These are phyloP conservation scores for Ceratobasidium sp. DNA, from an alignment of 1,284 basidiomycete species.

Conservation along the genomic window DNA sequence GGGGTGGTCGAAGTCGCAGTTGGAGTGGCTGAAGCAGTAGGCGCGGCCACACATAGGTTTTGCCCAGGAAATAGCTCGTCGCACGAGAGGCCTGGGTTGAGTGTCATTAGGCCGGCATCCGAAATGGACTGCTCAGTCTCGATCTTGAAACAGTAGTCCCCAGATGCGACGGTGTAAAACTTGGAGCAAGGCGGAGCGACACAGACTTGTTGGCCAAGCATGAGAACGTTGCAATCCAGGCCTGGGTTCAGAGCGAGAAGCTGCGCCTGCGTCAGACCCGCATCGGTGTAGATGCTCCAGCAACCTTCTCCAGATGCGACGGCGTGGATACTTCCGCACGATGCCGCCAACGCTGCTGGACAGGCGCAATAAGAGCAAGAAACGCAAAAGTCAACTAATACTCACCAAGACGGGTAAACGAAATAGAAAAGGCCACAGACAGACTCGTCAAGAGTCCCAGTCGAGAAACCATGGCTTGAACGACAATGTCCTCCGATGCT, in stretches of 20 bases:
- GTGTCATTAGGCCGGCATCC: background rate
- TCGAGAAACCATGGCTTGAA: too few relatives aligned
- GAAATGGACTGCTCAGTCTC: slow-evolving; percentile 21
- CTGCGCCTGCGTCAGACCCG: slow-evolving; percentile 28
- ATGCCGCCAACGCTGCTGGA: background rate
- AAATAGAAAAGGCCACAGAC: too few relatives aligned
- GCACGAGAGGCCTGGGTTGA: slow-evolving; percentile 30
- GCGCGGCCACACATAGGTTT: slow-evolving; percentile 29
- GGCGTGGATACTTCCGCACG: slow-evolving; percentile 12
- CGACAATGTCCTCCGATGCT: too few relatives aligned
- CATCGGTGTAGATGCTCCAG: slow-evolving; percentile 35
- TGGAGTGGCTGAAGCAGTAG: background rate
- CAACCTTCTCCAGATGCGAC: slow-evolving; percentile 35
- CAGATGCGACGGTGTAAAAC: slow-evolving; percentile 24
- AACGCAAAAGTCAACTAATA: background rate
- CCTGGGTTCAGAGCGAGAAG: slow-evolving; percentile 26
- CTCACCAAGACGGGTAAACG: too few relatives aligned
- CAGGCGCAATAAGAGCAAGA: background rate
- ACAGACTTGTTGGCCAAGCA: slow-evolving; percentile 23
- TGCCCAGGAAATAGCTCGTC: slow-evolving; percentile 18
- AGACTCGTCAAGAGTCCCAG: too few relatives aligned
- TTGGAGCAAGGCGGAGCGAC: slow-evolving; percentile 3
- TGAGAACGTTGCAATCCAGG: slow-evolving; percentile 9
- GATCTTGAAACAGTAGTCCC: slow-evolving; percentile 30
- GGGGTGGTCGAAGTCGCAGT: background rate